Evolutionary conservation across 1,284 basidiomycete species (phyloP).

Genomic region (Leccinum angustisporum): DNA sequence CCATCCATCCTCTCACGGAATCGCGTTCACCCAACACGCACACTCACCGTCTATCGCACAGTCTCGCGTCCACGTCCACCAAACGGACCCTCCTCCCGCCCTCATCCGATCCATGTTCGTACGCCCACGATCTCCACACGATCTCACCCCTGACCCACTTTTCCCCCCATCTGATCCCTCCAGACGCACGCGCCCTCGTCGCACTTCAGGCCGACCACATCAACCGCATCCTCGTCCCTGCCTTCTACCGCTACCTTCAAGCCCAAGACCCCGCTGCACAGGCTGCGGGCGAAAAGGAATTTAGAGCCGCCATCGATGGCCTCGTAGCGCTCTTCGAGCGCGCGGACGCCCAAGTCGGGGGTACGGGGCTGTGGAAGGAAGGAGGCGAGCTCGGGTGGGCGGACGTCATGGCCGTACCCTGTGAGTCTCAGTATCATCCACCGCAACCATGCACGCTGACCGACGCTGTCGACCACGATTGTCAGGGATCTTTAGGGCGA

Average conservation of each 20-base stretch:
- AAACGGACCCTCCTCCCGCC: conserved; percentile 58
- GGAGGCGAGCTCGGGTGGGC: conserved; percentile 58
- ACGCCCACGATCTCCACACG: background rate
- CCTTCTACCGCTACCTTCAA: conserved; percentile 80
- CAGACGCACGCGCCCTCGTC: conserved; percentile 62
- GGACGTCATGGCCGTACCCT: conserved; percentile 76
- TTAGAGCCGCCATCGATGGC: conserved; percentile 51
- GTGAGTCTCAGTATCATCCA: conserved; percentile 42
- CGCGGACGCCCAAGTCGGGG: conserved; percentile 46
- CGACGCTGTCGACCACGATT: background rate
- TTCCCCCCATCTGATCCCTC: background rate
- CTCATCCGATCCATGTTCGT: conserved; percentile 57
- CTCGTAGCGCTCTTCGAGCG: conserved; percentile 62
- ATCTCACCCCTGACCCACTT: background rate
- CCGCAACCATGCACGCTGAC: background rate
- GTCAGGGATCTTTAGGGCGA: conserved; percentile 66
- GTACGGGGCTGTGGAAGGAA: conserved; percentile 54
- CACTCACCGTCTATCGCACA: conserved; percentile 19
- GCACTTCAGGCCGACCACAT: conserved; percentile 71
- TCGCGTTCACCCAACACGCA: background rate
- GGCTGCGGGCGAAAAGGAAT: conserved; percentile 56
- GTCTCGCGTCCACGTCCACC: conserved; percentile 47
- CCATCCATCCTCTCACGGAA: background rate
- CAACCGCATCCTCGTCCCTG: conserved; percentile 64
- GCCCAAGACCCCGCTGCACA: conserved; percentile 65